phyloP scores from a whole-genome alignment of 352 stramenopile genomes.

The Phytophthora ohioensis region DNA sequence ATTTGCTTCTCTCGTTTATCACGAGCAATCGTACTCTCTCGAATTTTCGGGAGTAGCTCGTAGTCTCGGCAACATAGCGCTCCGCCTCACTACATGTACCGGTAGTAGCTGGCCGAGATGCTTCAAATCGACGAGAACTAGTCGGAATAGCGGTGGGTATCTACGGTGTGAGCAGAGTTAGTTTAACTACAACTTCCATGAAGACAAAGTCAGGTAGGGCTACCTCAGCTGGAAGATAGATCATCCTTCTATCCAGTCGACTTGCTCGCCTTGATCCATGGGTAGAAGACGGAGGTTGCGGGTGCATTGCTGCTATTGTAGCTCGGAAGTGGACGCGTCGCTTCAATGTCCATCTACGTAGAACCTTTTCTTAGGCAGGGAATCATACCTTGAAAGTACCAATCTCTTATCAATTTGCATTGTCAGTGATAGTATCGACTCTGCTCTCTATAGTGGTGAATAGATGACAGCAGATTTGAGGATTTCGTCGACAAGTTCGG shows the following conservation, averaged over 20 bases:
- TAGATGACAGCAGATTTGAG: slow-evolving; percentile 48
- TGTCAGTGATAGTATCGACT: neutral
- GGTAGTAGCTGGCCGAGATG: slow-evolving; percentile 44
- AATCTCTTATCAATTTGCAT: too few species aligned
- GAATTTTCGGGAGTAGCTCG: slow-evolving; percentile 65
- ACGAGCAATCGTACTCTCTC: slow-evolving; percentile 49
- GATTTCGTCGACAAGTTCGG: slow-evolving; percentile 54
- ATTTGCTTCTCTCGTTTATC: slow-evolving; percentile 54
- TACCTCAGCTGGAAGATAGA: slow-evolving; percentile 51
- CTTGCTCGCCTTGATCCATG: slow-evolving; percentile 9
- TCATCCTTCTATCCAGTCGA: slow-evolving; percentile 41
- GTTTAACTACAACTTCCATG: neutral
- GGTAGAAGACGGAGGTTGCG: slow-evolving; percentile 16
- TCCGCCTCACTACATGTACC: slow-evolving; percentile 42
- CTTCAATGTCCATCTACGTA: slow-evolving; percentile 8
- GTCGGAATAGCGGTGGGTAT: slow-evolving; percentile 43
- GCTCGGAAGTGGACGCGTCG: slow-evolving; percentile 6
- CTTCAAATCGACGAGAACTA: slow-evolving; percentile 35
- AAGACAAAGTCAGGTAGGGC: neutral
- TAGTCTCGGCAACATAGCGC: slow-evolving; percentile 40
- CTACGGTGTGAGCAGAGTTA: slow-evolving; percentile 11
- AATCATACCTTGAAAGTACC: neutral
- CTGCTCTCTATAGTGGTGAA: slow-evolving; percentile 16
- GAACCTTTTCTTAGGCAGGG: slow-evolving; percentile 7
- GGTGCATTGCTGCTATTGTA: slow-evolving; percentile 19